These are phyloP conservation scores for Alternaria ethzedia DNA, from an alignment of 2,329 filamentous ascomycete genomes.

Conservation along the genomic window DNA sequence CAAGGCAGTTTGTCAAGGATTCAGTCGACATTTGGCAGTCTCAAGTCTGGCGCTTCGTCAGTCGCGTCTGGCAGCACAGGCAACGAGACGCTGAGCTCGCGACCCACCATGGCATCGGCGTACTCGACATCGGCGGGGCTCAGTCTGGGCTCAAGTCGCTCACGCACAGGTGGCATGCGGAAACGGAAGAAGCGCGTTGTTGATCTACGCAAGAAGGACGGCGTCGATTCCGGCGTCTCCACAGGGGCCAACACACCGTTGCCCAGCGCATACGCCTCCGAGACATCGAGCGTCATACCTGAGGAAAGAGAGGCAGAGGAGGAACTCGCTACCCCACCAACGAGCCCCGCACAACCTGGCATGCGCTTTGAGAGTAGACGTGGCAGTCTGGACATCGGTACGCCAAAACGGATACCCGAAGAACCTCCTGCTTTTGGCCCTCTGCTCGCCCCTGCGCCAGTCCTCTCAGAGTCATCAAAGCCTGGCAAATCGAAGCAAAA, in stretches of 20 bases:
- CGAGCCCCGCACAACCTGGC: conserved; percentile 30
- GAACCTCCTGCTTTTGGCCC: conserved; percentile 21
- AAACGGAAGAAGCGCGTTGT: conserved; percentile 87
- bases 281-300: conserved; percentile 55
- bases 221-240: conserved; percentile 56
- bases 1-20: conserved; percentile 55
- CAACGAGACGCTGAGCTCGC: conserved; percentile 59
- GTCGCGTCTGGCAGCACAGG: conserved; percentile 56
- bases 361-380: conserved; percentile 33
- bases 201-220: conserved; percentile 71
- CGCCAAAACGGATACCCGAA: conserved; percentile 31
- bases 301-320: conserved; percentile 44
- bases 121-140: conserved; percentile 66
- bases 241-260: conserved; percentile 58
- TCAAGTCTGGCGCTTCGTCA: conserved; percentile 55
- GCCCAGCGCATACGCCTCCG: conserved; percentile 63
- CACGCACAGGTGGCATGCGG: conserved; percentile 67
- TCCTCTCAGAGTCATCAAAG: conserved; percentile 34
- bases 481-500: conserved; percentile 28
- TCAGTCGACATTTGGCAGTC: conserved; percentile 51
- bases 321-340: conserved; percentile 41
- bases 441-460: conserved; percentile 36
- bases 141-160: conserved; percentile 66
- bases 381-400: conserved; percentile 31
- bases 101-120: conserved; percentile 68